Percentiles rank a stretch among this genome's conserved stretches.
Evolutionary conservation across 495 filamentous ascomycete species (phyloP).

Genomic region (Podospora appendiculata): DNA sequence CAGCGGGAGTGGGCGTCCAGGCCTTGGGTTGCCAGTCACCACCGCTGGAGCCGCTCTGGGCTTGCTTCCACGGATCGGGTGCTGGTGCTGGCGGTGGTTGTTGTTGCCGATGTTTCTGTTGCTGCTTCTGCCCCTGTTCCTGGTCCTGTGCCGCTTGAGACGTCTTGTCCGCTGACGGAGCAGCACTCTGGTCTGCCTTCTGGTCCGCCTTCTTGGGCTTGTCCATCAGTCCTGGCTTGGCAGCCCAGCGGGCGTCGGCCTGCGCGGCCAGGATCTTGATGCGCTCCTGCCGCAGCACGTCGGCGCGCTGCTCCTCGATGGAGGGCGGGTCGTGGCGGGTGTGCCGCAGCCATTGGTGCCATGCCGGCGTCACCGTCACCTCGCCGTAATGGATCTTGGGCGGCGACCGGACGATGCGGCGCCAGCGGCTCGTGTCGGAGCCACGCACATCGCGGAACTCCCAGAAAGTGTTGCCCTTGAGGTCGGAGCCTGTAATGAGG

Average conservation of each 20-base stretch:
- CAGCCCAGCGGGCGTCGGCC: slow-evolving; percentile 81
- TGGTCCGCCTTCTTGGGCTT: background rate
- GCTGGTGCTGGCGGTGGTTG: slow-evolving; percentile 9
- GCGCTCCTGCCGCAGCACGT: slow-evolving; percentile 56
- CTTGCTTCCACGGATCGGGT: slow-evolving; percentile 56
- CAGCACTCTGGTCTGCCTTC: too few species aligned
- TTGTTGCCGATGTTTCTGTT: slow-evolving; percentile 4
- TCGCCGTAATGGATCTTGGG: slow-evolving; percentile 57
- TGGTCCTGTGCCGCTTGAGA: background rate
- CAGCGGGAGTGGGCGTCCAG: slow-evolving; percentile 49
- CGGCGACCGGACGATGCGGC: slow-evolving; percentile 63
- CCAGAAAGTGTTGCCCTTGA: slow-evolving; percentile 90
- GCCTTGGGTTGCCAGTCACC: slow-evolving; percentile 71
- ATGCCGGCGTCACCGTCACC: slow-evolving; percentile 59
- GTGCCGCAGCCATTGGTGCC: slow-evolving; percentile 95
- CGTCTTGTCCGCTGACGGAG: too few species aligned
- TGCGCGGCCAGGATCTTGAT: slow-evolving; percentile 68
- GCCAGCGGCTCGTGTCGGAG: slow-evolving; percentile 40
- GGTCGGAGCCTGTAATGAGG: slow-evolving; percentile 59
- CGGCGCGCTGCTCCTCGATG: slow-evolving; percentile 64
- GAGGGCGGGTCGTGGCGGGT: slow-evolving; percentile 63
- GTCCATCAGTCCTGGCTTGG: slow-evolving; percentile 47
- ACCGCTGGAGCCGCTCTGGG: slow-evolving; percentile 45
- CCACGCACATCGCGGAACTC: slow-evolving; percentile 67
- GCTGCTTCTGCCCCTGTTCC: background rate